phyloP scores from a whole-genome alignment of 805 yeast genomes.

The Suhomyces faveliae region DNA sequence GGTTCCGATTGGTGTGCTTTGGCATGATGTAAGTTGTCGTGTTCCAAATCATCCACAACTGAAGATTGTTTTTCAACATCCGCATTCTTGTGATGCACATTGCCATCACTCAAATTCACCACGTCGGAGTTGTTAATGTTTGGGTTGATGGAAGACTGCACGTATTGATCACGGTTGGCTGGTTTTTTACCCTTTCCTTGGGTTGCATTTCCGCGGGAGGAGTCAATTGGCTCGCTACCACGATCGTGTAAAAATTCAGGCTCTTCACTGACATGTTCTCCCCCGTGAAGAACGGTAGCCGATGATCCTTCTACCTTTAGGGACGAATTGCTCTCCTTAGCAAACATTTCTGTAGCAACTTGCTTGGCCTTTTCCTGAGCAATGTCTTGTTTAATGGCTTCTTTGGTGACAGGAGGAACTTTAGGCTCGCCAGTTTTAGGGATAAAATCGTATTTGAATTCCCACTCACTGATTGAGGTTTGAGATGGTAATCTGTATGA shows the following conservation, averaged over 20 bases:
- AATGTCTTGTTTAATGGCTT: constrained; percentile 49
- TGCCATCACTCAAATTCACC: constrained; percentile 33
- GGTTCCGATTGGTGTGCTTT: constrained; percentile 7
- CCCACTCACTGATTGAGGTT: constrained; percentile 48
- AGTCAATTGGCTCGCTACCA: constrained; percentile 36
- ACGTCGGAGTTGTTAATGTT: constrained; percentile 37
- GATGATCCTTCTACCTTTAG: constrained; percentile 45
- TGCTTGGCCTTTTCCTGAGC: constrained; percentile 40
- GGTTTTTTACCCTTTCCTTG: constrained; percentile 23
- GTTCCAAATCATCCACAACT: constrained; percentile 39
- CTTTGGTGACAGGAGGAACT: constrained; percentile 46
- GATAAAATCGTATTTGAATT: constrained; percentile 46
- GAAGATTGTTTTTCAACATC: constrained; percentile 27
- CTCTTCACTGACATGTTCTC: constrained; percentile 37
- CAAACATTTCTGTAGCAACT: constrained; percentile 37
- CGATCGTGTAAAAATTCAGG: constrained; percentile 41
- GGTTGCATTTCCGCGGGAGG: constrained; percentile 9
- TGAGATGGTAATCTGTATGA: constrained; percentile 50
- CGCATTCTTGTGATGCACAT: constrained; percentile 36
- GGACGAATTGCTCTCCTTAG: constrained; percentile 33
- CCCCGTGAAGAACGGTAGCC: constrained; percentile 43
- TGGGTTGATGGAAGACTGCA: constrained; percentile 42
- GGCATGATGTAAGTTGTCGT: constrained; percentile 21
- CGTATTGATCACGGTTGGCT: constrained; percentile 39
- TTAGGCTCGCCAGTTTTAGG: constrained; percentile 42